Conservation (phyloP, 768 basidiomycete species). For the Tylopilus intermedius region DNA sequence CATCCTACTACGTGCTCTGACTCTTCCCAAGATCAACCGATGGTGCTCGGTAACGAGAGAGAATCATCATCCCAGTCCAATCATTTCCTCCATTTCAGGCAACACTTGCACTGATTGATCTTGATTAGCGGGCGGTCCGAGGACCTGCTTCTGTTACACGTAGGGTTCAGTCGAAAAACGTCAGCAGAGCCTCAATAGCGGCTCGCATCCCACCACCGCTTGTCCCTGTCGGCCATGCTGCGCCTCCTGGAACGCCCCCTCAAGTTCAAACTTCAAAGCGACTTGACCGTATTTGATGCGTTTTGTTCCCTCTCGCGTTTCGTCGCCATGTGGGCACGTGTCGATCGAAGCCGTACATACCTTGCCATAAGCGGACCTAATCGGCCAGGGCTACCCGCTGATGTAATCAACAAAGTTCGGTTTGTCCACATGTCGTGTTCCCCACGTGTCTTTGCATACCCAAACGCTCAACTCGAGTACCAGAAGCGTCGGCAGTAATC, state of each 20-base stretch:
- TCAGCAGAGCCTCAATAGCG: background rate
- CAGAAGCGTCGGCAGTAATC: background rate
- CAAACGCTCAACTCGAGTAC: background rate
- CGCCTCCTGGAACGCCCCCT: background rate
- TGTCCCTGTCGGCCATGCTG: slow-evolving; percentile 11
- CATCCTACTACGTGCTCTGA: background rate
- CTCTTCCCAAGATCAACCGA: slow-evolving; percentile 9
- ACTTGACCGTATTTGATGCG: slow-evolving; percentile 1
- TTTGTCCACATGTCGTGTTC: background rate
- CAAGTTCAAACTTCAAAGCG: background rate
- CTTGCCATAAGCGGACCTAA: background rate
- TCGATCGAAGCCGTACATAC: background rate
- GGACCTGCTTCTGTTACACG: background rate
- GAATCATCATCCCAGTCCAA: background rate
- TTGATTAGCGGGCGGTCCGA: slow-evolving; percentile 2
- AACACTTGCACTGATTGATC: background rate
- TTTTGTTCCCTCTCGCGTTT: slow-evolving; percentile 1
- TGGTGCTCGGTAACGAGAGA: background rate
- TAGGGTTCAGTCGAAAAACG: background rate
- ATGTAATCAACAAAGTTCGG: slow-evolving; percentile 3
- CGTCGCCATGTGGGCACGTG: slow-evolving; percentile 11
- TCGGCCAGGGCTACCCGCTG: background rate
- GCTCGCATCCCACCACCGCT: background rate
- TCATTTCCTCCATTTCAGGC: background rate
- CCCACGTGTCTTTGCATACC: background rate